Conservation (phyloP, 2,329 filamentous ascomycete genomes). For the Exophiala sp. region DNA sequence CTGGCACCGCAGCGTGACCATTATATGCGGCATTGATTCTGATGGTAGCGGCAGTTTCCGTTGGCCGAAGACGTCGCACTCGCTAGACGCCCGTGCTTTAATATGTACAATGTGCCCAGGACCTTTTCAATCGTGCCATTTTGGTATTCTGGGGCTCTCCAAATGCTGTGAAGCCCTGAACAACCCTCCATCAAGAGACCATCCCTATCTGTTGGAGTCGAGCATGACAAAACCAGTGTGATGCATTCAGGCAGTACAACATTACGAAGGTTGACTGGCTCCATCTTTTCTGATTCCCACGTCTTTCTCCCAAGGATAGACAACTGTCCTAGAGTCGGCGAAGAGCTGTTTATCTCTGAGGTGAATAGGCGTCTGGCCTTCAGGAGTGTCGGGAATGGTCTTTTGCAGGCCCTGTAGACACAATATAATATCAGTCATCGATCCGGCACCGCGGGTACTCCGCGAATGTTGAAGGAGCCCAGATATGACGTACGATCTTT, state of each 20-base stretch:
- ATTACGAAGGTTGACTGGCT: slow-evolving; percentile 11
- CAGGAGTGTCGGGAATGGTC: slow-evolving; percentile 66
- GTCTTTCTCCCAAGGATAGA: slow-evolving; percentile 27
- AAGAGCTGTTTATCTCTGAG: slow-evolving; percentile 53
- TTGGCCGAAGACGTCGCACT: no score
- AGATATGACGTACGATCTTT: slow-evolving; percentile 65
- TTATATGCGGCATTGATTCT: neutral
- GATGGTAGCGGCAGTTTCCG: no score
- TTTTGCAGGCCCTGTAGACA: slow-evolving; percentile 67
- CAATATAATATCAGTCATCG: neutral
- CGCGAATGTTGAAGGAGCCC: neutral
- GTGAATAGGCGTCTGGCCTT: slow-evolving; percentile 66
- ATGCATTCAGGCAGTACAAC: neutral
- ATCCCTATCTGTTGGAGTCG: neutral
- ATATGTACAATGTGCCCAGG: slow-evolving; percentile 11
- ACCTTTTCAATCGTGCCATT: neutral
- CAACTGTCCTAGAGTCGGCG: slow-evolving; percentile 30
- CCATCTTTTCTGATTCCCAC: slow-evolving; percentile 26
- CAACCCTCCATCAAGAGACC: neutral
- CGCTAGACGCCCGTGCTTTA: neutral
- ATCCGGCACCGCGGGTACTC: neutral
- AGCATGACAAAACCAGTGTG: neutral
- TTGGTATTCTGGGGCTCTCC: neutral
- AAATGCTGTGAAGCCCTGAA: neutral
- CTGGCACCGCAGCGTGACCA: neutral